Base-by-base conservation (phyloP, 2,329 filamentous ascomycete genomes). In the Pseudogymnoascus sp. region DNA sequence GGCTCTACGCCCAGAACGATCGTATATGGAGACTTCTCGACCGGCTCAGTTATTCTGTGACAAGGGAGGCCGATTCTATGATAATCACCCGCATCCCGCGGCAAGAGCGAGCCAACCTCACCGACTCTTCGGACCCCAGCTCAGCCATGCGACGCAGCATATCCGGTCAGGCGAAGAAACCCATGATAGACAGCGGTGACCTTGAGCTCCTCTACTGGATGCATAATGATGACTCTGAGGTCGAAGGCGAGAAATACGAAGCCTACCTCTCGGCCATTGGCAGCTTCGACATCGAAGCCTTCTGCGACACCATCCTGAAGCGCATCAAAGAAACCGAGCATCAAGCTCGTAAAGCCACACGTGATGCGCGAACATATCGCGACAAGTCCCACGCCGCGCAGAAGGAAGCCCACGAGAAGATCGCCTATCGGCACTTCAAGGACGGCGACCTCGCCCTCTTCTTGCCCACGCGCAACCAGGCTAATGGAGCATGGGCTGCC, bases 391-490 rank as follows among this genome's bases (percentile, higher is more conserved):
- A 96, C 68, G 79, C 83, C 13, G 80, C 88, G 53, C 90, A 96
- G 68, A 89, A 88, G 70, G 95, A 97, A 71, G 87, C 91, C 0
- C 91, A 96, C 70, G 91, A 96, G 69, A 97, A 97, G 79, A 97
- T 99, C 72, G 93, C 95, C 1, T 97, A 95, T 74, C 88, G 89
- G 65, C 88, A 93, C 60, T 99, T 99, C 79, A 97, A 97, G 72
- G 93, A 97, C 75, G 93, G 95, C 7, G 95, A 99, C 72, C 82
- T 99, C 13, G 95, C 93, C 11, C 77, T 99, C 1, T 99, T 99
- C 78, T 78, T 99, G 42, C 95, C 95, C 0, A 99, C 95, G 0
- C 84, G 93, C 37, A 97, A 97, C 73, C 93, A 97, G 76, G 90
- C 90, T 38, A 95, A 92, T 4, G 89, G 93, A 15, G 93, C 95